Evolutionary conservation across 2,329 filamentous ascomycete species (phyloP).

Genomic region (Fusarium austroafricanum): DNA sequence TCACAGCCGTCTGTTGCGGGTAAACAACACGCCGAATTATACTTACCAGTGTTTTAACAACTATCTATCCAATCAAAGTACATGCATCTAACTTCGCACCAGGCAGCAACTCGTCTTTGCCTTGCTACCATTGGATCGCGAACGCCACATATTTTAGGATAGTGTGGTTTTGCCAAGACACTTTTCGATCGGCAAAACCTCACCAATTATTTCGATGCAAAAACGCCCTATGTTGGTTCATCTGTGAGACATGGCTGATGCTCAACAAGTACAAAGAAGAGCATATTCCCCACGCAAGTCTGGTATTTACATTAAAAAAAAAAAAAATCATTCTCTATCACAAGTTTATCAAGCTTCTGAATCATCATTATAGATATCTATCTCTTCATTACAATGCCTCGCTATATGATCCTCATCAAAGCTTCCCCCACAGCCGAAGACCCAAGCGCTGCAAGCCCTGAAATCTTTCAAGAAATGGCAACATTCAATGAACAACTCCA

Average conservation of each 20-base stretch:
- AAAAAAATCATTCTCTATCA: not conserved
- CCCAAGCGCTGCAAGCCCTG: constrained; percentile 10
- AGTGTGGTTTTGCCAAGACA: not conserved
- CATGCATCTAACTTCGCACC: not conserved
- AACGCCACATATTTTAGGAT: not conserved
- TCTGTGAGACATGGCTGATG: not conserved
- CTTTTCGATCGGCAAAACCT: not conserved
- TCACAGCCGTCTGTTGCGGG: not conserved
- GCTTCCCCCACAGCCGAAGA: constrained; percentile 42
- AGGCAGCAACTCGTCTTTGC: not conserved
- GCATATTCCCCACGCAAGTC: too few relatives aligned
- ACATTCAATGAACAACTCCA: constrained; percentile 46
- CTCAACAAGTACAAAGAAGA: not conserved
- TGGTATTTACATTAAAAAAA: not conserved
- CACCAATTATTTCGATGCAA: not conserved
- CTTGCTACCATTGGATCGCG: not conserved
- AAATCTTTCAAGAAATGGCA: constrained; percentile 44
- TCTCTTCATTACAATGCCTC: constrained; percentile 42
- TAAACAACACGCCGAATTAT: not conserved
- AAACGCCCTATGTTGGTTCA: not conserved
- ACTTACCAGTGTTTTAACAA: too few relatives aligned
- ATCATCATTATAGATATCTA: not conserved
- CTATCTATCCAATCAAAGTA: not conserved
- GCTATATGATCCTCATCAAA: constrained; percentile 49
- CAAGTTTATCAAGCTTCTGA: not conserved